phyloP scores from a whole-genome alignment of 2,329 filamentous ascomycete species.

The Ophiostoma pallidulum region DNA sequence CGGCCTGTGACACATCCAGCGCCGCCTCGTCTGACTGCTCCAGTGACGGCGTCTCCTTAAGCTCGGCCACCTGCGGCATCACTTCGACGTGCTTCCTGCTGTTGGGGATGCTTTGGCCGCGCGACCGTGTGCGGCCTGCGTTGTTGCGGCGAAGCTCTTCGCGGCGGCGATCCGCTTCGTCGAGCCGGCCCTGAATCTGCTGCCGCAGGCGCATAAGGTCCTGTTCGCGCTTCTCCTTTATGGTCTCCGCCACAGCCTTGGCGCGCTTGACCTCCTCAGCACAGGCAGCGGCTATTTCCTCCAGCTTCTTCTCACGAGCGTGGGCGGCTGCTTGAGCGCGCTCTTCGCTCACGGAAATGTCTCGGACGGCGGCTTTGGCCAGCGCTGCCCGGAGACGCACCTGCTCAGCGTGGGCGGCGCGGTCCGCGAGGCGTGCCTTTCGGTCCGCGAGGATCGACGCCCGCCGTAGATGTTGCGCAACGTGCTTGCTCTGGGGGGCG shows the following conservation, averaged over 20 bases:
- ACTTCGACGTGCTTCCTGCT: constrained; percentile 38
- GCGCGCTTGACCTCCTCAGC: constrained; percentile 76
- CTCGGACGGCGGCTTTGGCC: constrained; percentile 58
- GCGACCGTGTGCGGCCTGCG: constrained; percentile 36
- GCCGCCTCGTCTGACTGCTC: neutral
- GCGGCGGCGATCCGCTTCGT: constrained; percentile 64
- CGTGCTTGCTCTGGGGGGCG: constrained; percentile 62
- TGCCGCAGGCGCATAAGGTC: constrained; percentile 59
- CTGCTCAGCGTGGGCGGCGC: constrained; percentile 74
- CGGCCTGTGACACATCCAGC: neutral
- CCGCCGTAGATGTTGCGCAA: constrained; percentile 70
- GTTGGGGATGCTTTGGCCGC: constrained; percentile 42
- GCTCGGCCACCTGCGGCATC: constrained; percentile 41
- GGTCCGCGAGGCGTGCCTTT: constrained; percentile 68
- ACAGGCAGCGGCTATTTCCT: constrained; percentile 71
- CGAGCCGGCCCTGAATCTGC: constrained; percentile 72
- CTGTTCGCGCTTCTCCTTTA: constrained; percentile 70
- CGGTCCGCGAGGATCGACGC: constrained; percentile 73
- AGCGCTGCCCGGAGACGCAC: constrained; percentile 67
- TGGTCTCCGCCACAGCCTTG: constrained; percentile 72
- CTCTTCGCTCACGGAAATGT: constrained; percentile 61
- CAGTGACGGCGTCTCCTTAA: constrained; percentile 31
- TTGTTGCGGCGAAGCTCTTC: constrained; percentile 53
- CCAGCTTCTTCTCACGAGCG: constrained; percentile 69
- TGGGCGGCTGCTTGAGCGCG: constrained; percentile 67